phyloP scores from a whole-genome alignment of 208 protist genomes.

The Acanthamoeba sp. region DNA sequence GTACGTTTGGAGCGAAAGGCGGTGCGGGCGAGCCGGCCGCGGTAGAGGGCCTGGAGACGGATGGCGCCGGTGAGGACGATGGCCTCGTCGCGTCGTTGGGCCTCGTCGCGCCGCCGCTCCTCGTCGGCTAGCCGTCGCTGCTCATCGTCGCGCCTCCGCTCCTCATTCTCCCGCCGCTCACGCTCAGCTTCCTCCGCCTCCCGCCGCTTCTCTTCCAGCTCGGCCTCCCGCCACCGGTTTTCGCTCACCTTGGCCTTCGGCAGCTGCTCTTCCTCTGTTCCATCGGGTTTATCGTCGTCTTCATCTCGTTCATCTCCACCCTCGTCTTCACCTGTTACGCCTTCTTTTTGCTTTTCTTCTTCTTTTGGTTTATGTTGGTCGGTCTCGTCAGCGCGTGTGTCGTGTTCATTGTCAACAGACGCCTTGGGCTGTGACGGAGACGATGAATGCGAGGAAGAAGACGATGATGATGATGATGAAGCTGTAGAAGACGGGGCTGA shows the following conservation, averaged over 20 bases:
- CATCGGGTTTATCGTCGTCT: not conserved
- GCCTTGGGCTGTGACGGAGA: no score
- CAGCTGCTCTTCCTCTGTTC: not conserved
- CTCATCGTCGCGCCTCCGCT: not conserved
- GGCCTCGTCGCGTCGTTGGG: not conserved
- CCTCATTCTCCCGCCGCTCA: not conserved
- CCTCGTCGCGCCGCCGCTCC: not conserved
- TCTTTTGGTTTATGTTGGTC: not conserved
- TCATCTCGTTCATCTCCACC: not conserved
- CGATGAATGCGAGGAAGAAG: no score
- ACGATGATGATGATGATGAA: no score
- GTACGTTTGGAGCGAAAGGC: slow-evolving; percentile 10
- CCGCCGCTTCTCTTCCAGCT: not conserved
- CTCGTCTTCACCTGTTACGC: no score
- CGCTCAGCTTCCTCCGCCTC: not conserved
- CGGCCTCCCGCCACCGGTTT: not conserved
- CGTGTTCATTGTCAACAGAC: no score
- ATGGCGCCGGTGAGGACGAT: not conserved
- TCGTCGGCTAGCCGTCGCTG: not conserved
- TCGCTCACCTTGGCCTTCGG: not conserved
- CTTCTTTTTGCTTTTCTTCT: not conserved
- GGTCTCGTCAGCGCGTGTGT: no score
- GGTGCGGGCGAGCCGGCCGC: not conserved
- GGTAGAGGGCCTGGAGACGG: slow-evolving; percentile 8
- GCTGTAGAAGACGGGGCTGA: no score